Conservation (phyloP, 1,284 basidiomycete genomes). For the Boletellus sp. region DNA sequence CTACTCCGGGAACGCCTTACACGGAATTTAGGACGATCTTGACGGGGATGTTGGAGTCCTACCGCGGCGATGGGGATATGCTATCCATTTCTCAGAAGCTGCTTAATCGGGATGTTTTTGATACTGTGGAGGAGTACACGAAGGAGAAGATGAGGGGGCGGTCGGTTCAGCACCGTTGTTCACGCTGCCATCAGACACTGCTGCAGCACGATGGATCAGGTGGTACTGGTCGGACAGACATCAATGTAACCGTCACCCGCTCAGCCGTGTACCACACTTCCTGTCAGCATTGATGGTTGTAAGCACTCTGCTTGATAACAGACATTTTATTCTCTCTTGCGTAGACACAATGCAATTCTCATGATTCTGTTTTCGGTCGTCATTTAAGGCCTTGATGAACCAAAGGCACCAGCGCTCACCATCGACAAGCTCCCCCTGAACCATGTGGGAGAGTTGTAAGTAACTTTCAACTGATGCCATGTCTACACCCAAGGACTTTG, state of each 20-base stretch:
- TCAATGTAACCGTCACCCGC: slow-evolving; percentile 53
- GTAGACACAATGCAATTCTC: slow-evolving; percentile 3
- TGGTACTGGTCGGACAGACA: slow-evolving; percentile 13
- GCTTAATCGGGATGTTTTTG: slow-evolving; percentile 80
- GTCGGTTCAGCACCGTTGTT: slow-evolving; percentile 46
- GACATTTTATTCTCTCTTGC: background rate
- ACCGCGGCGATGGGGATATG: slow-evolving; percentile 88
- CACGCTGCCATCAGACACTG: slow-evolving; percentile 44
- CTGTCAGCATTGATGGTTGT: slow-evolving; percentile 40
- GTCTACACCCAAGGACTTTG: slow-evolving; percentile 64
- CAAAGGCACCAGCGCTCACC: slow-evolving; percentile 12
- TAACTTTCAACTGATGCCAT: slow-evolving; percentile 54
- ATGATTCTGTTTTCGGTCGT: slow-evolving; percentile 18
- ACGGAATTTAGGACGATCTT: slow-evolving; percentile 90
- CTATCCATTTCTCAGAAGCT: slow-evolving; percentile 85
- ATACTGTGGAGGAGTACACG: slow-evolving; percentile 58
- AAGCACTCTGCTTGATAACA: slow-evolving; percentile 8
- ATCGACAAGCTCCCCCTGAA: slow-evolving; percentile 44
- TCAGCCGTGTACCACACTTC: slow-evolving; percentile 57
- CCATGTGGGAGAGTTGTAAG: slow-evolving; percentile 56
- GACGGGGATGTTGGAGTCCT: slow-evolving; percentile 91
- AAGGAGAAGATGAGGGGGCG: slow-evolving; percentile 51
- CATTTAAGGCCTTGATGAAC: background rate
- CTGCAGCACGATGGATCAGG: slow-evolving; percentile 20
- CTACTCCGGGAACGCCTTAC: slow-evolving; percentile 68